Evolutionary conservation across 2,329 filamentous ascomycete genomes (phyloP).

Genomic region (Stenocarpella maydis): DNA sequence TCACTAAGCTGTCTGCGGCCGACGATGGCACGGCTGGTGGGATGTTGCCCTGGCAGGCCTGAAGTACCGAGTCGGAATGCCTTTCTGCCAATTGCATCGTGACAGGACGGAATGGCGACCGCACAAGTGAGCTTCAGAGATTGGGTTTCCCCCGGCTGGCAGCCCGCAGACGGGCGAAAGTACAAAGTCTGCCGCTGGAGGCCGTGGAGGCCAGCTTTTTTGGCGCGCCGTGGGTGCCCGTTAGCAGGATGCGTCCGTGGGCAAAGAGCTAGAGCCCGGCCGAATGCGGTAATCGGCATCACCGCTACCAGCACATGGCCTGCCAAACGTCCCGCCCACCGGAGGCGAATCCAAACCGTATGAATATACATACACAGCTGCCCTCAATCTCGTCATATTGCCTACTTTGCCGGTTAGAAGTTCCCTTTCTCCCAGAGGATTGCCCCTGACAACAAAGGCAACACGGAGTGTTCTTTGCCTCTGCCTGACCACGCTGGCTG

Average conservation of each 20-base stretch:
- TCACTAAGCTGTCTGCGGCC: slow-evolving; percentile 8
- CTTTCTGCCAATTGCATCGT: slow-evolving; percentile 30
- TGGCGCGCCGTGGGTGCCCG: slow-evolving; percentile 17
- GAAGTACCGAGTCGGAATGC: not conserved
- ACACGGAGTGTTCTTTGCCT: slow-evolving; percentile 30
- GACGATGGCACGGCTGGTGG: slow-evolving; percentile 7
- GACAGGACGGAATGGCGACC: slow-evolving; percentile 27
- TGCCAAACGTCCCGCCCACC: slow-evolving; percentile 29
- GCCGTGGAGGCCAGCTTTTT: slow-evolving; percentile 17
- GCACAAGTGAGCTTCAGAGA: not conserved
- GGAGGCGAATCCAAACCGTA: slow-evolving; percentile 26
- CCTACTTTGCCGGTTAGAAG: slow-evolving; percentile 20
- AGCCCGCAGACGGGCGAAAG: slow-evolving; percentile 28
- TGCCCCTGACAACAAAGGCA: slow-evolving; percentile 35
- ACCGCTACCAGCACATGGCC: slow-evolving; percentile 35
- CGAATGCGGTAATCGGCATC: slow-evolving; percentile 36
- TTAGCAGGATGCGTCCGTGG: slow-evolving; percentile 33
- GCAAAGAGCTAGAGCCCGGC: slow-evolving; percentile 30
- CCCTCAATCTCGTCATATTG: slow-evolving; percentile 19
- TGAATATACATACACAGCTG: slow-evolving; percentile 37
- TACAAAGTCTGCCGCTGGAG: slow-evolving; percentile 31
- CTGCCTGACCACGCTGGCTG: slow-evolving; percentile 28
- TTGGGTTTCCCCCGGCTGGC: slow-evolving; percentile 1
- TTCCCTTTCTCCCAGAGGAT: slow-evolving; percentile 27
- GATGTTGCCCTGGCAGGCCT: slow-evolving; percentile 1